Evolutionary conservation across 768 basidiomycete genomes (phyloP).

Genomic region (Pisolithus microcarpus): DNA sequence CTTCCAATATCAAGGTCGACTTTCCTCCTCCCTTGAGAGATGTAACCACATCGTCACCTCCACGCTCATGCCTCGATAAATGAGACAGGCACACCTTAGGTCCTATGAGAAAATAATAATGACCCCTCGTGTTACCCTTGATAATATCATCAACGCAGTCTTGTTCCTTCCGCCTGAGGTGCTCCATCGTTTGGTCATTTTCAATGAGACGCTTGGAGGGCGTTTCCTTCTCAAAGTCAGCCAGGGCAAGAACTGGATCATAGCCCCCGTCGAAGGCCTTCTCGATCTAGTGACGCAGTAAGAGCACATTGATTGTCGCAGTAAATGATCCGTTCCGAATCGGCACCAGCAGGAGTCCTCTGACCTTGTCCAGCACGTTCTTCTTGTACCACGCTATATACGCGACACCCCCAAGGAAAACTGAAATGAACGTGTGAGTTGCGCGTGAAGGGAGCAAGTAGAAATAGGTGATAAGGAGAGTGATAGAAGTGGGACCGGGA

Average conservation of each 20-base stretch:
- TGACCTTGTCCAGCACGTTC: slow-evolving; percentile 72
- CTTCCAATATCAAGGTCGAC: slow-evolving; percentile 76
- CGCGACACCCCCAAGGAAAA: slow-evolving; percentile 63
- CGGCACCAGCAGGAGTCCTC: slow-evolving; percentile 11
- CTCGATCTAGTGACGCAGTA: slow-evolving; percentile 49
- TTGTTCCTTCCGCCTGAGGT: slow-evolving; percentile 69
- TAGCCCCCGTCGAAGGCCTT: slow-evolving; percentile 73
- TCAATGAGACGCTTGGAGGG: slow-evolving; percentile 26
- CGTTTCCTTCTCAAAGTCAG: slow-evolving; percentile 37
- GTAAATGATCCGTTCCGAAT: slow-evolving; percentile 9
- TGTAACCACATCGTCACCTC: slow-evolving; percentile 6
- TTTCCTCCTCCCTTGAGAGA: slow-evolving; percentile 63
- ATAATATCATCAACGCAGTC: slow-evolving; percentile 72
- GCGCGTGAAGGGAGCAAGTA: background rate
- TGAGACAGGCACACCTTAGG: slow-evolving; percentile 48
- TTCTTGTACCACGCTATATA: slow-evolving; percentile 79
- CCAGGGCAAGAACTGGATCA: slow-evolving; percentile 75
- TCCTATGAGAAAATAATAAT: slow-evolving; percentile 72
- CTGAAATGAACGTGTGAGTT: slow-evolving; percentile 24
- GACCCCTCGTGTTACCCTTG: slow-evolving; percentile 55
- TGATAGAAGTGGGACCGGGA: background rate
- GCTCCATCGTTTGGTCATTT: slow-evolving; percentile 45
- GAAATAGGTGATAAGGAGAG: background rate
- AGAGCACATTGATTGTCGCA: background rate
- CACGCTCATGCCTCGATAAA: slow-evolving; percentile 6